A percentile compares a stretch with the other conserved stretches of the same genome.
Evolutionary conservation across 768 basidiomycete genomes (phyloP).

Genomic region (Glaciozyma antarctica): DNA sequence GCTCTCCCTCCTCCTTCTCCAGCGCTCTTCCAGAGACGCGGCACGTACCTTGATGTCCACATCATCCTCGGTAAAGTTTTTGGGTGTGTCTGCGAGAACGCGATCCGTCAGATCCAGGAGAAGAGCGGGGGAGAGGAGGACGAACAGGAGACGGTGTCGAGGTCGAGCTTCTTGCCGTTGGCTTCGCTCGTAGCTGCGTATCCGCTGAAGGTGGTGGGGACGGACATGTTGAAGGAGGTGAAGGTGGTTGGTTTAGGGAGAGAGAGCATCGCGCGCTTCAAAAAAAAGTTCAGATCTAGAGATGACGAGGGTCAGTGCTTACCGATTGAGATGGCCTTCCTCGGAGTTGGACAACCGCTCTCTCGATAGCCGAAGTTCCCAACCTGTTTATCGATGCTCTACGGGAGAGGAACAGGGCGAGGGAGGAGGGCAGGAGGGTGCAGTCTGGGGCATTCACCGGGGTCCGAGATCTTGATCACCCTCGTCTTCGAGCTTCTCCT

Average conservation of each 20-base stretch:
- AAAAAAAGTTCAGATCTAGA: too few species aligned
- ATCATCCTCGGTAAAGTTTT: constrained; percentile 20
- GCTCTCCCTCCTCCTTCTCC: background rate
- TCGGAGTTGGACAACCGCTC: too few species aligned
- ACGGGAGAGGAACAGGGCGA: too few species aligned
- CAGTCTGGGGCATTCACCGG: too few species aligned
- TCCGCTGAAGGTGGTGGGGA: constrained; percentile 22
- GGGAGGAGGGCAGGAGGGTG: too few species aligned
- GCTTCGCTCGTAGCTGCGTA: constrained; percentile 18
- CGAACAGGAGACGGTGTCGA: background rate
- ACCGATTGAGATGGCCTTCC: too few species aligned
- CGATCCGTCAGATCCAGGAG: too few species aligned
- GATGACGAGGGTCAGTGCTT: too few species aligned
- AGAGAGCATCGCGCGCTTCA: background rate
- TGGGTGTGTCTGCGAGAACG: constrained; percentile 17
- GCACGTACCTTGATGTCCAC: constrained; percentile 25
- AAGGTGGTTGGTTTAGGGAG: background rate
- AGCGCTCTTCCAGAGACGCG: background rate
- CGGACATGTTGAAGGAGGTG: background rate
- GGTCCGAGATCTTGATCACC: too few species aligned
- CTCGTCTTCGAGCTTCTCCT: too few species aligned
- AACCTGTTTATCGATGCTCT: too few species aligned
- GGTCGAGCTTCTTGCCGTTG: background rate
- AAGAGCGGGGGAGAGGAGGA: background rate
- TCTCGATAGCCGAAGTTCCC: too few species aligned